Percentiles rank a stretch among this genome's conserved stretches.
Evolutionary conservation across 495 filamentous ascomycete genomes (phyloP).

Genomic region (Chaetomium tenue): DNA sequence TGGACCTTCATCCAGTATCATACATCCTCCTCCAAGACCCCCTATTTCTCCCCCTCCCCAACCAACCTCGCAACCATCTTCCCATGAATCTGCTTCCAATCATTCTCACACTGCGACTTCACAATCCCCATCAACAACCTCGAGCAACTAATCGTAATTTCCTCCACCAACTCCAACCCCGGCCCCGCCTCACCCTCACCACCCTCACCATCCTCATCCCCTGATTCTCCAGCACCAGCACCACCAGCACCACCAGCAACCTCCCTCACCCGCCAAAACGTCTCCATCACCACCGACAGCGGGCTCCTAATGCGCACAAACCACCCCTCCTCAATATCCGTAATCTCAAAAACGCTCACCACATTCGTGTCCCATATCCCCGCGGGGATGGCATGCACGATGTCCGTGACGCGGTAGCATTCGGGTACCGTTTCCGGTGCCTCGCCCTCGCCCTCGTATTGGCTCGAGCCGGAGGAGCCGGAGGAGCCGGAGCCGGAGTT

Average conservation of each 20-base stretch:
- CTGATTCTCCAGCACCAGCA: neutral
- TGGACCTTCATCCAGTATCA: neutral
- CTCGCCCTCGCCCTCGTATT: no score
- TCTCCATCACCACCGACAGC: constrained; percentile 48
- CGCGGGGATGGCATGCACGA: constrained; percentile 42
- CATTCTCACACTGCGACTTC: constrained; percentile 43
- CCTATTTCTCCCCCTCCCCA: constrained; percentile 17
- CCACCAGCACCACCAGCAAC: neutral
- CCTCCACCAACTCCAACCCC: constrained; percentile 41
- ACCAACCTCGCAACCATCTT: constrained; percentile 42
- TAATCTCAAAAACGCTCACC: constrained; percentile 48
- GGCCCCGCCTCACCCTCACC: constrained; percentile 2
- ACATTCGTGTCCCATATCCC: constrained; percentile 49
- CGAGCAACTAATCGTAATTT: constrained; percentile 42
- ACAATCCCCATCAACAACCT: constrained; percentile 44
- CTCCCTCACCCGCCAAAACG: constrained; percentile 40
- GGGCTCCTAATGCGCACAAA: constrained; percentile 50
- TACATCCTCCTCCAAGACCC: neutral
- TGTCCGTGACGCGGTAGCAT: constrained; percentile 37
- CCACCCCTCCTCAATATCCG: constrained; percentile 39
- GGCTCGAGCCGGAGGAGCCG: no score
- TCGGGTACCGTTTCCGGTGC: neutral
- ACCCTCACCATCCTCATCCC: constrained; percentile 1
- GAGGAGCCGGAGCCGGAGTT: no score
- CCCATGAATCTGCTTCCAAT: constrained; percentile 44